Conservation (phyloP, 306 rosid species). For the Begonia masoniana region DNA sequence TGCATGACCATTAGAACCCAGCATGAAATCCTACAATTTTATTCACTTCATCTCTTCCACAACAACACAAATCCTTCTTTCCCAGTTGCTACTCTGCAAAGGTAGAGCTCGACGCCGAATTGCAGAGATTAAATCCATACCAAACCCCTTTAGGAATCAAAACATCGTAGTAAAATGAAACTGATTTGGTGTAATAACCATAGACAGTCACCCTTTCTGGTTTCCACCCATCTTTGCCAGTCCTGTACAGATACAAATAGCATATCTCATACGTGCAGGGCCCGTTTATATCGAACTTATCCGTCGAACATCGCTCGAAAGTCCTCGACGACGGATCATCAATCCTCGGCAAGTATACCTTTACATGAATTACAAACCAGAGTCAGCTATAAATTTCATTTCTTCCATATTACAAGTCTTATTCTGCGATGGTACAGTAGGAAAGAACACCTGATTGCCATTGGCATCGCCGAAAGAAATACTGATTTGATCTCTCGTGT, state of each 20-base stretch:
- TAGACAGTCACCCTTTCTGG: constrained; percentile 48
- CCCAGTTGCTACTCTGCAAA: constrained; percentile 7
- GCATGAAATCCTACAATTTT: too few relatives aligned
- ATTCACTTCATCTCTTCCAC: too few relatives aligned
- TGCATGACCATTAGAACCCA: too few relatives aligned
- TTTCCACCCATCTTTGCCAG: constrained; percentile 75
- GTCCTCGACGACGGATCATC: constrained; percentile 50
- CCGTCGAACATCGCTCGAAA: constrained; percentile 74
- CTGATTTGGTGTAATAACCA: constrained; percentile 23
- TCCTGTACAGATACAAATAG: constrained; percentile 52
- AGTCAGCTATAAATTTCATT: too few relatives aligned
- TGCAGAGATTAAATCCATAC: constrained; percentile 64
- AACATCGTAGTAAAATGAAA: constrained; percentile 37
- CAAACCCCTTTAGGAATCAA: constrained; percentile 46
- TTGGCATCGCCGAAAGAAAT: constrained; percentile 73
- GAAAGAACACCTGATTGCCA: constrained; percentile 61
- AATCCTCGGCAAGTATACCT: constrained; percentile 63
- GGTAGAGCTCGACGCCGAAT: constrained; percentile 14
- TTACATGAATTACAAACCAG: too few relatives aligned
- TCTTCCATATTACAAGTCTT: too few relatives aligned
- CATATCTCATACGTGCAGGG: constrained; percentile 64
- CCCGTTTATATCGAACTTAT: constrained; percentile 51
- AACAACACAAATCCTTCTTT: neutral
- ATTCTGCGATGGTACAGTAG: neutral
- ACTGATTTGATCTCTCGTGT: constrained; percentile 74